Conservation (phyloP, 139 green algal genomes). For the Ettlia oleoabundans region DNA sequence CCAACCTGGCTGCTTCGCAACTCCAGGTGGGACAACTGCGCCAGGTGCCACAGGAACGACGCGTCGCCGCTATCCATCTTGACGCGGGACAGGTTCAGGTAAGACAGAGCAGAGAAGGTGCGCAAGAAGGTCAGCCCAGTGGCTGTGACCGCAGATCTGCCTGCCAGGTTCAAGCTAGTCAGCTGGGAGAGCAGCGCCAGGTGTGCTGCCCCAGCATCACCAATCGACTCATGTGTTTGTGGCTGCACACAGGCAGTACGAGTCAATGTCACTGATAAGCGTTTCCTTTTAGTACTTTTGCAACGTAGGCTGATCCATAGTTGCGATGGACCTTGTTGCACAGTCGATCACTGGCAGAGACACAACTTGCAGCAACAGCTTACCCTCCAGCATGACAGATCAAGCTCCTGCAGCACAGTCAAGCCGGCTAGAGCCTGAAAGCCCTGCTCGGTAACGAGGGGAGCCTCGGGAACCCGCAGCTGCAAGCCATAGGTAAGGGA, state of each 20-base stretch:
- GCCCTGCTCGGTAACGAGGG: neutral
- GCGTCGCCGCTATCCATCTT: neutral
- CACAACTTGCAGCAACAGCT: neutral
- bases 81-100: neutral
- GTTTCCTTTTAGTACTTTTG: too few relatives aligned
- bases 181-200: neutral
- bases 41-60: conserved; percentile 3
- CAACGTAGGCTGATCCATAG: neutral
- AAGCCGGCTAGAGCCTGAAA: neutral
- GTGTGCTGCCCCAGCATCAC: conserved; percentile 7
- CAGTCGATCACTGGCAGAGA: too few relatives aligned
- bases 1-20: conserved; percentile 2
- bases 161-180: conserved; percentile 1
- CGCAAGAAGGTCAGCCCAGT: neutral
- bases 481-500: neutral
- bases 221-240: neutral
- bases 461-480: conserved; percentile 14
- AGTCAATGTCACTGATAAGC: too few relatives aligned
- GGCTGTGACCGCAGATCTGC: neutral
- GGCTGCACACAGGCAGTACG: neutral
- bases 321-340: too few relatives aligned
- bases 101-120: neutral
- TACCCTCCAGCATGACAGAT: conserved; percentile 11
- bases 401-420: neutral
- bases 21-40: neutral